These are phyloP conservation scores for Paramecium pentaurelia DNA, from an alignment of 73 alveolate genomes.

Conservation along the genomic window DNA sequence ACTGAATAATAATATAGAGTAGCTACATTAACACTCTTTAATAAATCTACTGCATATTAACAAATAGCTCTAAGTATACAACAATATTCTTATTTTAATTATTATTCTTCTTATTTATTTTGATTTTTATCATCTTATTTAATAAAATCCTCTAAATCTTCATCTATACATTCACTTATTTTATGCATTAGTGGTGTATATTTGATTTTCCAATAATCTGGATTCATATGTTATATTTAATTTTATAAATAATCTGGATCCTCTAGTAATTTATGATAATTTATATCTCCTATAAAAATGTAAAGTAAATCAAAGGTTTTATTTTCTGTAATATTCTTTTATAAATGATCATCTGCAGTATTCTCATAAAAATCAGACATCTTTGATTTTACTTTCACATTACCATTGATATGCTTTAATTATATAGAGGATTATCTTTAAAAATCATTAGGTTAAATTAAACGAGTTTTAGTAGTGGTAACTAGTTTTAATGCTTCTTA, in stretches of 20 bases:
- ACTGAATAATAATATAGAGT: neutral
- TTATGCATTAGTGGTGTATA: neutral
- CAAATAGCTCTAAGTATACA: neutral
- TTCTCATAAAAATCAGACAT: slow-evolving; percentile 10
- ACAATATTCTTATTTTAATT: neutral
- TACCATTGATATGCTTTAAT: neutral
- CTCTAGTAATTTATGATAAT: neutral
- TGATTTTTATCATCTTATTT: neutral
- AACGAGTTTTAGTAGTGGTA: neutral
- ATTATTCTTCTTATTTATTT: neutral
- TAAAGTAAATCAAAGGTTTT: neutral
- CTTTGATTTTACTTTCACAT: neutral
- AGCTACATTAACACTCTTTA: neutral
- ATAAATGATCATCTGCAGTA: neutral
- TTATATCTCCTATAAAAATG: slow-evolving; percentile 14
- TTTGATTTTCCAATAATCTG: neutral
- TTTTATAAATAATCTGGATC: slow-evolving; percentile 5
- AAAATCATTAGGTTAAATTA: slow-evolving; percentile 3
- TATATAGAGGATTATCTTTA: neutral
- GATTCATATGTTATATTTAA: neutral
- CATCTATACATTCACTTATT: slow-evolving; percentile 42
- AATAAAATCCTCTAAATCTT: neutral
- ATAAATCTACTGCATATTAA: neutral
- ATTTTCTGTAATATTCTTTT: neutral
- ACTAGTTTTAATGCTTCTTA: neutral